Base-by-base conservation (phyloP, 148 eudicot species). In the Rhododendron williamsianum region DNA sequence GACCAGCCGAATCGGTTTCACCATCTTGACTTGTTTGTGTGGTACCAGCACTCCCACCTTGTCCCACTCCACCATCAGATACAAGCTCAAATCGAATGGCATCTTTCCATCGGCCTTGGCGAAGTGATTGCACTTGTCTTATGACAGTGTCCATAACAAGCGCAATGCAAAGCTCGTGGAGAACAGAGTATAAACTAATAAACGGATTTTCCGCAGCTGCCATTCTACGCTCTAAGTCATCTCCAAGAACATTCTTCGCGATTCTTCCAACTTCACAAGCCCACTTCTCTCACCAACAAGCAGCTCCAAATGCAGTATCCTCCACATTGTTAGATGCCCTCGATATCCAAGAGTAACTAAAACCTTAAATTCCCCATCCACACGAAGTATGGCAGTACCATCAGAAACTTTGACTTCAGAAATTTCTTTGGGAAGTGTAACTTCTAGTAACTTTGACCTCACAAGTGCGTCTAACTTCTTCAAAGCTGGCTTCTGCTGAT, bases 261-360 rank as follows among this genome's bases (percentile, higher is more conserved):
- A 86, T 89, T 92, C 98, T 89, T 95, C 98, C 78, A 97, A 91
- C 91, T 95, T 95, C 85, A 95, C 89, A 41, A 88, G 89, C 63
- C 99, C 99, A 90, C 87, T 93, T 92, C 87, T 92, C 92, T 94
- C 98, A 87, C 99, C 99, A 89, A 97, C 98, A 92, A 97, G 99
- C 89, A 97, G 88, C 89, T 95, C 99, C 91, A 97, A 80, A 88
- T 97, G 98, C 85, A 97, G 93, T 92, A 97, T 95, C 88, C 99
- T 93, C 99, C 99, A 97, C 90, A 95, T 88, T 74, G 98, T 90
- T 71, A 95, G 82, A 87, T 97, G 98, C 33, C 99, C 99, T 81
- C 99, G 93, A 87, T 97, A 97, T 85, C 99, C 99, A 91, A 97
- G 99, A 71, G 99, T 97, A 67, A 97, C 92, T 25, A 95, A 90